Conservation (phyloP, 805 yeast species). For the Candida anglica region DNA sequence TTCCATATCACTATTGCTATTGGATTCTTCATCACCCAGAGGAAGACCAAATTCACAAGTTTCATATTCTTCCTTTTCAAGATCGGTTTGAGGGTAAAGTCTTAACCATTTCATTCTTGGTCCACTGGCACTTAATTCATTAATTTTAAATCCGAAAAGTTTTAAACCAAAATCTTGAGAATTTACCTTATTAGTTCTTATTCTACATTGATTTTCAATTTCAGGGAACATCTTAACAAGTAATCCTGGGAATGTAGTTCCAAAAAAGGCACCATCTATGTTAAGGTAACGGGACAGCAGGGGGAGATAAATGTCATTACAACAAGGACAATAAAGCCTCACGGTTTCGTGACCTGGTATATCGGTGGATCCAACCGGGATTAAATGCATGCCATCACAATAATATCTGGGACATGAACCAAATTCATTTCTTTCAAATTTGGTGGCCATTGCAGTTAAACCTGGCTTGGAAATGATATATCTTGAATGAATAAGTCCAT, state of each 20-base stretch:
- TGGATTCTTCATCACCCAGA: conserved; percentile 8
- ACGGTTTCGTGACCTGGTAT: conserved; percentile 90
- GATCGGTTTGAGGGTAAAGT: conserved; percentile 60
- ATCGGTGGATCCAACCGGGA: conserved; percentile 91
- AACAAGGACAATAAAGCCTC: conserved; percentile 88
- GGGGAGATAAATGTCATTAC: conserved; percentile 88
- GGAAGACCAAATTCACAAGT: conserved; percentile 64
- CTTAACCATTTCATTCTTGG: conserved; percentile 97
- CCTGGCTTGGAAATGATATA: conserved; percentile 88
- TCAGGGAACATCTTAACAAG: conserved; percentile 91
- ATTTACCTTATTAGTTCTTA: conserved; percentile 44
- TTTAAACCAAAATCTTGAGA: conserved; percentile 63
- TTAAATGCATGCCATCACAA: conserved; percentile 84
- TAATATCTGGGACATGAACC: conserved; percentile 88
- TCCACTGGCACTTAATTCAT: conserved; percentile 72
- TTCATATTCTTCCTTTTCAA: conserved; percentile 59
- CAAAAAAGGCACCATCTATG: conserved; percentile 96
- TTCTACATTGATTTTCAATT: conserved; percentile 68
- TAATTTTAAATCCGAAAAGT: conserved; percentile 82
- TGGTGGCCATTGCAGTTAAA: conserved; percentile 85
- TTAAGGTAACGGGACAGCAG: conserved; percentile 80
- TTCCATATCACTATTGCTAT: conserved; percentile 17
- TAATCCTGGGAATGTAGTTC: conserved; percentile 92
- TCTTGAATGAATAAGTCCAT: conserved; percentile 92
- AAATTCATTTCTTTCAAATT: conserved; percentile 83